A percentile compares a stretch with the other conserved stretches of the same genome.
phyloP scores from a whole-genome alignment of 768 basidiomycete species.

The Gautieria morchelliformis region DNA sequence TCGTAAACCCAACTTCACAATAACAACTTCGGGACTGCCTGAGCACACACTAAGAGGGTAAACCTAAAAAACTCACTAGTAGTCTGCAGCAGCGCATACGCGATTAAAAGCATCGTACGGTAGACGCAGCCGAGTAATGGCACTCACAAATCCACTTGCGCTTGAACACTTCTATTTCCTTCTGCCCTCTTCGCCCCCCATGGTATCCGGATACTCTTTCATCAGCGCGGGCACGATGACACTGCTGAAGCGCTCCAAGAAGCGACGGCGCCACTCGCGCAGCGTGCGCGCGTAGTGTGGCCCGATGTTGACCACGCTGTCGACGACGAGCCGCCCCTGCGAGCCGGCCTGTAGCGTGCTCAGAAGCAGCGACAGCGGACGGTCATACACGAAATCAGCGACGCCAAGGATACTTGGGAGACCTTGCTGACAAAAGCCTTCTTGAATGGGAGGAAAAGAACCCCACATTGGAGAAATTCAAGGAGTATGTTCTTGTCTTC shows the following conservation, averaged over 20 bases:
- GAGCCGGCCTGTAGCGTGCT: constrained; percentile 61
- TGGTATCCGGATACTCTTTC: constrained; percentile 49
- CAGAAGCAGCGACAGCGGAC: too few relatives aligned
- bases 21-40: constrained; percentile 38
- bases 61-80: constrained; percentile 30
- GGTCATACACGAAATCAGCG: too few relatives aligned
- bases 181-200: constrained; percentile 32
- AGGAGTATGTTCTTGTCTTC: too few relatives aligned
- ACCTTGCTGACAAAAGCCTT: too few relatives aligned
- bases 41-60: background rate
- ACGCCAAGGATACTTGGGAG: too few relatives aligned
- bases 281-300: constrained; percentile 81
- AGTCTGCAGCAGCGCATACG: constrained; percentile 22
- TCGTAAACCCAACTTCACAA: constrained; percentile 66
- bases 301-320: constrained; percentile 77
- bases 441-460: too few relatives aligned
- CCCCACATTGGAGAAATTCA: too few relatives aligned
- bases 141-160: constrained; percentile 63
- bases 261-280: constrained; percentile 63
- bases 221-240: constrained; percentile 51
- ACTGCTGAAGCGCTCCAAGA: constrained; percentile 46
- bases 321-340: constrained; percentile 69
- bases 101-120: background rate
- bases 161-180: constrained; percentile 65
- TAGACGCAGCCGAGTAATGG: background rate